Percentiles rank a stretch among this genome's conserved stretches.
Conservation (phyloP, 2,329 filamentous ascomycete genomes). For the Fusarium illudens region DNA sequence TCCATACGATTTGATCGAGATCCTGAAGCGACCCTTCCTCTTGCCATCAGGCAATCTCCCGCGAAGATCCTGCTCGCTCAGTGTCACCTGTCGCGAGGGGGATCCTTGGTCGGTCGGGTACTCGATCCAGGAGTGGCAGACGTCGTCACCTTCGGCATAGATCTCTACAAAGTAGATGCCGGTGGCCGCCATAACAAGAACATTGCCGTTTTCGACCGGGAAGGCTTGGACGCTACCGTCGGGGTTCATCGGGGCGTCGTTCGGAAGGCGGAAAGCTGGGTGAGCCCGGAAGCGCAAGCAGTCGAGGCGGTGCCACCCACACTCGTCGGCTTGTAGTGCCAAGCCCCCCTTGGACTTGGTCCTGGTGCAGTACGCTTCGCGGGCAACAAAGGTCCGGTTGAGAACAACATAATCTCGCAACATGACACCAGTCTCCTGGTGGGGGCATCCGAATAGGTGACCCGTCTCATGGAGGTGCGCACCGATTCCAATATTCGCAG, state of each 20-base stretch:
- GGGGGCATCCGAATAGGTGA: slow-evolving; percentile 88
- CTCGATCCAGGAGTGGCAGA: slow-evolving; percentile 84
- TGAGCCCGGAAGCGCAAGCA: slow-evolving; percentile 88
- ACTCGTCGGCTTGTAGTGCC: slow-evolving; percentile 81
- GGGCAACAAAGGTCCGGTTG: slow-evolving; percentile 82
- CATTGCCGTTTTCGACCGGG: slow-evolving; percentile 79
- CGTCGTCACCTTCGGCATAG: slow-evolving; percentile 78
- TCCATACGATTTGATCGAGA: slow-evolving; percentile 79
- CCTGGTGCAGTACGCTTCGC: slow-evolving; percentile 86
- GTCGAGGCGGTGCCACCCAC: slow-evolving; percentile 90
- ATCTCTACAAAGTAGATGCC: slow-evolving; percentile 89
- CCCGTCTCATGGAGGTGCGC: slow-evolving; percentile 92
- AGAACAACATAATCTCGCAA: slow-evolving; percentile 84
- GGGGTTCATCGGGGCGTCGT: slow-evolving; percentile 68
- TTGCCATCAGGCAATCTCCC: slow-evolving; percentile 75
- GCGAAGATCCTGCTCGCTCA: slow-evolving; percentile 80
- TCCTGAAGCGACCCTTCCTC: slow-evolving; percentile 73
- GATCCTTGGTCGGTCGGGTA: slow-evolving; percentile 71
- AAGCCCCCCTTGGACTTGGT: slow-evolving; percentile 84
- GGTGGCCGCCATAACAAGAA: slow-evolving; percentile 79
- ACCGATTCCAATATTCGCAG: slow-evolving; percentile 93
- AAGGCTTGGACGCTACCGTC: slow-evolving; percentile 88
- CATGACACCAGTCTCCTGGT: slow-evolving; percentile 94
- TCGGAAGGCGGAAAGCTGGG: slow-evolving; percentile 86
- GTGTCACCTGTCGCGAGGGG: slow-evolving; percentile 74